Conservation (phyloP, 768 basidiomycete genomes). For the Sporobolomyces roseus region DNA sequence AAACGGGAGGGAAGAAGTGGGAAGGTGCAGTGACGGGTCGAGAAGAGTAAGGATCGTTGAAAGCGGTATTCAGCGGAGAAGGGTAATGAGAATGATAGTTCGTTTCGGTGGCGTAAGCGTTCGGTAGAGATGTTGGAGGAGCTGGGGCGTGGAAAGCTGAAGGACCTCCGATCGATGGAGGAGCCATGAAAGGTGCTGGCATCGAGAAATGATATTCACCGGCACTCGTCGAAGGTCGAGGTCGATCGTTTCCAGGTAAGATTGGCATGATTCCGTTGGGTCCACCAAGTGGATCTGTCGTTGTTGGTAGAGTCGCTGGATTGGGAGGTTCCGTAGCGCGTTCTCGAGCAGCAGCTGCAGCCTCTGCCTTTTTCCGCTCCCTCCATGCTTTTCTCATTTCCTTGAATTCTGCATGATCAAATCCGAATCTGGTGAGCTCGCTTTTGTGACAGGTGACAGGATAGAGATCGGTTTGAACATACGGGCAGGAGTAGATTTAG, state of each 20-base stretch:
- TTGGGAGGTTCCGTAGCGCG: conserved; percentile 29
- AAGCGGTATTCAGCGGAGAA: not conserved
- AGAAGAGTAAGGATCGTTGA: conserved; percentile 15
- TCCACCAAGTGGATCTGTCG: not conserved
- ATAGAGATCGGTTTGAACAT: conserved; percentile 48
- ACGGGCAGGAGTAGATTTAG: conserved; percentile 86
- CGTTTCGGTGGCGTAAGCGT: not conserved
- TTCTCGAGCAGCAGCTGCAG: conserved; percentile 27
- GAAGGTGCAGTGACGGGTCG: conserved; percentile 33
- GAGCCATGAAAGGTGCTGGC: conserved; percentile 24
- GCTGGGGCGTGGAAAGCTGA: not conserved
- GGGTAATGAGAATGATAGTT: not conserved
- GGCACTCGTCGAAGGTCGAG: conserved; percentile 34
- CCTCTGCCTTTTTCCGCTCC: conserved; percentile 69
- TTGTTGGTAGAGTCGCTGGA: conserved; percentile 10
- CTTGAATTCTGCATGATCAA: conserved; percentile 73
- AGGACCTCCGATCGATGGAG: conserved; percentile 1
- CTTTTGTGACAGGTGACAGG: not conserved
- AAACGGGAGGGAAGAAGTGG: conserved; percentile 22
- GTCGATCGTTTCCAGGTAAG: not conserved
- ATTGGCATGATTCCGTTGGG: not conserved
- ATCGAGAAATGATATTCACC: conserved; percentile 36
- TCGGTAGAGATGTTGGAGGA: not conserved
- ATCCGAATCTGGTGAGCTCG: not conserved
- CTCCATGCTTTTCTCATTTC: conserved; percentile 96